Evolutionary conservation across 176 grass and related monocot species (phyloP), one percentile per base, ranked within the genome.

Genomic region (Chrysopogon serrulatus): DNA sequence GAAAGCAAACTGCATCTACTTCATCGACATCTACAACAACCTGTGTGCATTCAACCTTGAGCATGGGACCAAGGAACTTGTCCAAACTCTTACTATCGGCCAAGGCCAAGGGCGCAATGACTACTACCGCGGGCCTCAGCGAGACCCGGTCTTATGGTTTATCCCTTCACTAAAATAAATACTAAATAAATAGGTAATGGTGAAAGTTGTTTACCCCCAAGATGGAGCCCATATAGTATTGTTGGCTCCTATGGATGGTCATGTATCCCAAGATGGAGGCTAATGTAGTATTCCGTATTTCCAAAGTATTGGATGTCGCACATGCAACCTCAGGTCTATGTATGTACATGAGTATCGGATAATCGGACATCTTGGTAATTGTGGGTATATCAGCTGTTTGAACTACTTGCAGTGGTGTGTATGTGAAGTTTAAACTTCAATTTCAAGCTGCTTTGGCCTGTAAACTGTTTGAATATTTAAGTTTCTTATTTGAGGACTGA

Each of bases 1-100:
- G n/a, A 90, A 86, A 65, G 47, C 79, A 4, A 90, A 90, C 43
- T 90, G 84, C 6, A 51, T 90, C 78, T 90, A 90, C 83, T 90
- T 90, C 65, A 65, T 90, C 17, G 88, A 90, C 56, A 18, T 21
- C 35, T 19, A 86, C 73, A 79, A 37, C 28, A 86, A 86, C 45
- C 73, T 90, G 27, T 90, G 88, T 0, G 73, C 56, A 0, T 90
- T 90, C 73, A 86, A 82, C 79, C 83, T 90, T 15, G 83, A 90
- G 73, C 8, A 90, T 5, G 43, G 56, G 27, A 86, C 79, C 30
- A 90, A 90, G 66, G 88, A 90, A 74, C 84, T 90, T 18, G 84
- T 86, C 0, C 35, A 86, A 49, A 27, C 17, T 32, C 79, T 86
- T 1, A 60, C 27, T 6, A 11, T 24, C 4, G 73, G 39, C 37